Evolutionary conservation across 176 grass and related monocot genomes (phyloP).

Genomic region (Paspalum notatum): DNA sequence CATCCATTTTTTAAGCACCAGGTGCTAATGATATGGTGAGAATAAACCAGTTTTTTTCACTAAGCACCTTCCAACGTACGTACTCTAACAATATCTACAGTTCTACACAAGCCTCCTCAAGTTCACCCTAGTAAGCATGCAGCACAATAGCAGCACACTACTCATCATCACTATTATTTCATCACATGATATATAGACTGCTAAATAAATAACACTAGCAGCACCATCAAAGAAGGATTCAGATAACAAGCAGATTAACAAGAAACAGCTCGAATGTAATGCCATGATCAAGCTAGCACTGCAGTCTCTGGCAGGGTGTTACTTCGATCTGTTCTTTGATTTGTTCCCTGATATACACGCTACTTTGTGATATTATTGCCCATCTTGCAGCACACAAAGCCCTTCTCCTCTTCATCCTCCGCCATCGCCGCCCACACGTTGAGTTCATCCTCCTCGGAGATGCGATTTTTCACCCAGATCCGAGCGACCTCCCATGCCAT

Average conservation of each 20-base stretch:
- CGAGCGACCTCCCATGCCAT: background rate
- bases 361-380: background rate
- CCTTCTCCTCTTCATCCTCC: background rate
- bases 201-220: background rate
- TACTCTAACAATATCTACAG: no score
- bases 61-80: no score
- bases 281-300: background rate
- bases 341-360: background rate
- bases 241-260: background rate
- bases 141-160: no score
- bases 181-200: background rate
- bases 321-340: background rate
- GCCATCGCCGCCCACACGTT: background rate
- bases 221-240: background rate
- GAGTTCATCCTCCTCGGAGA: background rate
- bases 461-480: background rate
- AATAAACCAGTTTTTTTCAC: no score
- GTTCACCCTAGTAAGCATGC: no score
- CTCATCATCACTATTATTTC: background rate
- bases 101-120: no score
- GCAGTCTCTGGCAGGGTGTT: background rate
- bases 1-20: no score
- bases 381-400: background rate
- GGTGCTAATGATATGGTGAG: no score
- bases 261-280: background rate